Evolutionary conservation across 169 alveolate genomes (phyloP).

Genomic region (Plasmodium gaboni): DNA sequence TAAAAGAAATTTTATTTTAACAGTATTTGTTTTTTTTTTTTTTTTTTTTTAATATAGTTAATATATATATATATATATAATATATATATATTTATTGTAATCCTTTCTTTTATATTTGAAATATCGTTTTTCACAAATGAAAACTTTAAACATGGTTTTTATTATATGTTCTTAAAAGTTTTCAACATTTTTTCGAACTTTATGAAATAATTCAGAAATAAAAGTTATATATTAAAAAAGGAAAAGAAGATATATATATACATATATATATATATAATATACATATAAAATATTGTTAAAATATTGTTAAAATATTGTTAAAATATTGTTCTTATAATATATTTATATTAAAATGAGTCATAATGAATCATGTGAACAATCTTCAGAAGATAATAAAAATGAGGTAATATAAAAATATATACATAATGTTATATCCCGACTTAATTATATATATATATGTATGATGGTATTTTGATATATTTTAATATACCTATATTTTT

Average conservation of each 20-base stretch:
- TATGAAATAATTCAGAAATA: not conserved
- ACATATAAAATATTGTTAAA: not conserved
- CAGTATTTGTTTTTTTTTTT: too few species aligned
- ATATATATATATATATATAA: too few species aligned
- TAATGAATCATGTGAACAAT: constrained; percentile 41
- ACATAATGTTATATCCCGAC: not conserved
- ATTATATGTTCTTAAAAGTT: too few species aligned
- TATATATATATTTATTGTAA: too few species aligned
- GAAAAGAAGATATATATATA: constrained; percentile 12
- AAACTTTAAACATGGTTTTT: too few species aligned
- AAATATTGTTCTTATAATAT: not conserved
- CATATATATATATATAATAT: constrained; percentile 3
- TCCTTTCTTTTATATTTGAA: too few species aligned
- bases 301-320: not conserved
- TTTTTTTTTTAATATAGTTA: too few species aligned
- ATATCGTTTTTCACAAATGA: too few species aligned
- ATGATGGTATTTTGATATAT: not conserved
- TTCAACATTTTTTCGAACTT: too few species aligned
- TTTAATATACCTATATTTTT: not conserved
- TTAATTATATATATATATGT: not conserved
- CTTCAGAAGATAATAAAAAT: constrained; percentile 44
- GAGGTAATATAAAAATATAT: not conserved
- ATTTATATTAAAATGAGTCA: constrained; percentile 38
- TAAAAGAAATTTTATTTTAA: too few species aligned
- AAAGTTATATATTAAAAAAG: not conserved